Evolutionary conservation across 2,329 filamentous ascomycete species (phyloP), one percentile per base, ranked within the genome.

Genomic region (Colletotrichum sp.): DNA sequence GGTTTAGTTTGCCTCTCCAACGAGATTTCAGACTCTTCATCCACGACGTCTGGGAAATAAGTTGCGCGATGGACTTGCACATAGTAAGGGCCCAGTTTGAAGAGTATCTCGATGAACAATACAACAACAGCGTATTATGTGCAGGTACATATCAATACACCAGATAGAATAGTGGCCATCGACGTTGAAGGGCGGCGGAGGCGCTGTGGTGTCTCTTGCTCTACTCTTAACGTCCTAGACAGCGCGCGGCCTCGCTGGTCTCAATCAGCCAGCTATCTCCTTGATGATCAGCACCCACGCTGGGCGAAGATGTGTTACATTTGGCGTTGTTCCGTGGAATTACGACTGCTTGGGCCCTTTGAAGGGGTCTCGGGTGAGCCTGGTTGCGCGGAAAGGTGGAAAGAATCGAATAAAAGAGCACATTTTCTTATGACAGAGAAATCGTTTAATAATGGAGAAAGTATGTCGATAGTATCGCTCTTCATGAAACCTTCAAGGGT

Each of bases 261-360:
- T 22, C 44, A 22, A 1, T 1, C 44, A 7, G 39, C 9, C 19
- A 44, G 1, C 39, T n/a, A 44, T 44, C 39, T 4, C n/a, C 2
- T 22, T 8, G 0, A 2, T 22, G 11, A 1, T 22, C 0, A 52
- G 0, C 44, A 52, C n/a, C 6, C 6, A 52, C 11, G 11, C 19
- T 49, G 44, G 19, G n/a, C 44, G 44, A 49, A 49, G n/a, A 49
- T 44, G 39, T 44, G 39, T 44, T 44, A 22, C 44, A 49, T 49
- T 49, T 49, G n/a, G 19, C 0, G 19, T 49, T 49, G n/a, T 22
- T 22, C 44, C 44, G 7, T 49, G 44, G n/a, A n/a, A 22, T 49
- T 3, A 22, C 19, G 44, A 1, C 9, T 3, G 3, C 19, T 6
- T 49, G n/a, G 7, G 44, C 19, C 39, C 3, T 22, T 49, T 49